Evolutionary conservation across 352 stramenopile genomes (phyloP).

Genomic region (Phytophthora uliginosa): DNA sequence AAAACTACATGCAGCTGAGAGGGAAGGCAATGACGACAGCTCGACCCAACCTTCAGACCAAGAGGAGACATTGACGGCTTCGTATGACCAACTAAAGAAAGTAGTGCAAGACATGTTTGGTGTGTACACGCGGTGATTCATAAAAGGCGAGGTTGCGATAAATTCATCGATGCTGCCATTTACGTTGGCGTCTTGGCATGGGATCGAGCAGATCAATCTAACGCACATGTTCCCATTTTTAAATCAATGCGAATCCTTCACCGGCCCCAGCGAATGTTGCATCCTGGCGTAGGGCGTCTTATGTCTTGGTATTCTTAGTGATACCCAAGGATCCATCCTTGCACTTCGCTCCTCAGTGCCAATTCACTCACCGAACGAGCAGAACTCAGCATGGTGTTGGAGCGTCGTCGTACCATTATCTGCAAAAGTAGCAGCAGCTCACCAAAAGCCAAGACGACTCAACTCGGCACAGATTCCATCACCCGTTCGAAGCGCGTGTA

Average conservation of each 20-base stretch:
- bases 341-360: constrained; percentile 5
- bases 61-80: neutral
- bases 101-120: constrained; percentile 65
- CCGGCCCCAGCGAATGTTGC: neutral
- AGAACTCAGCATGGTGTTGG: constrained; percentile 31
- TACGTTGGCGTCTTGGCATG: constrained; percentile 11
- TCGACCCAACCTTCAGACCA: constrained; percentile 17
- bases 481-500: constrained; percentile 30
- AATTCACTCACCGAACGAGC: constrained; percentile 5
- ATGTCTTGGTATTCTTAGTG: constrained; percentile 39
- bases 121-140: constrained; percentile 44
- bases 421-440: constrained; percentile 31
- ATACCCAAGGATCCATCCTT: neutral
- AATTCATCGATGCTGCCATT: neutral
- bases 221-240: constrained; percentile 21
- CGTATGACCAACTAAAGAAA: constrained; percentile 61
- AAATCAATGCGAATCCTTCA: constrained; percentile 3
- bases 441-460: constrained; percentile 11
- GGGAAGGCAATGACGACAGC: neutral
- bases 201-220: constrained; percentile 17
- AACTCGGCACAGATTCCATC: constrained; percentile 18
- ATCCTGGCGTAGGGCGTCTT: constrained; percentile 12
- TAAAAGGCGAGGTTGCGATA: neutral
- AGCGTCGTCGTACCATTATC: constrained; percentile 38
- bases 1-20: constrained; percentile 3